Base-by-base conservation (phyloP, 495 filamentous ascomycete species). In the Penicillium turbatum region DNA sequence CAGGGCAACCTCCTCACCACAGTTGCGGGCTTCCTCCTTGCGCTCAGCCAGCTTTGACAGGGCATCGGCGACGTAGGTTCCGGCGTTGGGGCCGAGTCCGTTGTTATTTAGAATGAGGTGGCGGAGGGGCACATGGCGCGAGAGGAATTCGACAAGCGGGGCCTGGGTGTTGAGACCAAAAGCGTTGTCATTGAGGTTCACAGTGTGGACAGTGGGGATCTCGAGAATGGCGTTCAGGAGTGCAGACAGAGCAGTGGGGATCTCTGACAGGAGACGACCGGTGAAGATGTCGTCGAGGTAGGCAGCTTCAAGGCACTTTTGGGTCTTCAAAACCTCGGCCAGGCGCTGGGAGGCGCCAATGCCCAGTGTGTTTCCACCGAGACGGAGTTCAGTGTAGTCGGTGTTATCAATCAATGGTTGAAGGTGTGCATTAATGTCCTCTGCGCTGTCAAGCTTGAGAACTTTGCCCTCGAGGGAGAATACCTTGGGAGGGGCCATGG, bases 241-340 rank as follows among this genome's bases (percentile, higher is more conserved):
- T 38, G 84, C 83, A 11, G 85, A 85, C 31, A 97, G 84, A 2
- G 95, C 92, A 48, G 85, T 84, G 40, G 93, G 93, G 59, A 98
- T 97, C 63, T 98, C 93, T 63, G 86, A 86, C 43, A 97, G 84
- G 21, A 98, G 84, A 55, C 93, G 90, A 30, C 87, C 87, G 51
- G 93, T 98, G 74, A 97, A 98, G 75, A 98, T 95, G 68, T 98
- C 93, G 68, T 90, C 92, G 49, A 97, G 75, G 70, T 96, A 92
- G 65, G 89, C 91, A 51, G 86, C 74, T 81, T 92, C 70, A 39
- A 98, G 80, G 55, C 78, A 83, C 72, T 87, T 89, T 70, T 96
- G 92, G 29, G 85, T 84, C 56, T 82, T 76, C 36, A 97, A 79
- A 42, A 90, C 83, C 47, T 87, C 79, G 49, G 88, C 92, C 21